Evolutionary conservation across 2,329 filamentous ascomycete species (phyloP).

Genomic region (Aspergillus flavus): DNA sequence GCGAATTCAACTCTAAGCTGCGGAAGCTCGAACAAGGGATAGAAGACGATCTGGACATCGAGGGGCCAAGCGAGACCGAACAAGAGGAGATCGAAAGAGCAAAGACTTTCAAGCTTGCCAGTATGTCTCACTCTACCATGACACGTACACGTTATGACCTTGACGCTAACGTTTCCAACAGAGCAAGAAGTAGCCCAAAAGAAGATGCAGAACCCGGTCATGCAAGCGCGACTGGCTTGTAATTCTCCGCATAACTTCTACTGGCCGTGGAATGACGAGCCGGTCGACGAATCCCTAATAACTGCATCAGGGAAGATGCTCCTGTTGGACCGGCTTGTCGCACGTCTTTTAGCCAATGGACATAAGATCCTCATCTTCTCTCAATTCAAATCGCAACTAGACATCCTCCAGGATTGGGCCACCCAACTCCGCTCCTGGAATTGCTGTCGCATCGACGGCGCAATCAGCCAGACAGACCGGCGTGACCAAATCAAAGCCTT

Average conservation of each 20-base stretch:
- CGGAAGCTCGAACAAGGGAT: constrained; percentile 53
- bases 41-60: constrained; percentile 58
- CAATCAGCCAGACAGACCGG: constrained; percentile 73
- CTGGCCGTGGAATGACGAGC: constrained; percentile 75
- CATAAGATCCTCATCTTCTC: constrained; percentile 97
- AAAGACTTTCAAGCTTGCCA: constrained; percentile 74
- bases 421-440: constrained; percentile 75
- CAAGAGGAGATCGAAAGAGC: constrained; percentile 66
- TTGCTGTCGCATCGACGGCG: constrained; percentile 87
- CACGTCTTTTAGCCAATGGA: constrained; percentile 68
- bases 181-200: constrained; percentile 86
- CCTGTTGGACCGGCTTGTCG: constrained; percentile 82
- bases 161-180: constrained; percentile 40
- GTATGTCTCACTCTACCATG: constrained; percentile 48
- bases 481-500: constrained; percentile 73
- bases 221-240: constrained; percentile 89
- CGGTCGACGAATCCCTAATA: constrained; percentile 78
- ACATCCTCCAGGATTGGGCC: constrained; percentile 88
- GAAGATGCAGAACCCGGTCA: constrained; percentile 88
- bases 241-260: constrained; percentile 97
- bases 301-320: constrained; percentile 95
- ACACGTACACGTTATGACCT: neutral
- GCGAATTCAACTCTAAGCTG: constrained; percentile 76
- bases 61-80: constrained; percentile 48
- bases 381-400: constrained; percentile 92